Base-by-base conservation (phyloP, 2,329 filamentous ascomycete species). In the Colletotrichum sp. region DNA sequence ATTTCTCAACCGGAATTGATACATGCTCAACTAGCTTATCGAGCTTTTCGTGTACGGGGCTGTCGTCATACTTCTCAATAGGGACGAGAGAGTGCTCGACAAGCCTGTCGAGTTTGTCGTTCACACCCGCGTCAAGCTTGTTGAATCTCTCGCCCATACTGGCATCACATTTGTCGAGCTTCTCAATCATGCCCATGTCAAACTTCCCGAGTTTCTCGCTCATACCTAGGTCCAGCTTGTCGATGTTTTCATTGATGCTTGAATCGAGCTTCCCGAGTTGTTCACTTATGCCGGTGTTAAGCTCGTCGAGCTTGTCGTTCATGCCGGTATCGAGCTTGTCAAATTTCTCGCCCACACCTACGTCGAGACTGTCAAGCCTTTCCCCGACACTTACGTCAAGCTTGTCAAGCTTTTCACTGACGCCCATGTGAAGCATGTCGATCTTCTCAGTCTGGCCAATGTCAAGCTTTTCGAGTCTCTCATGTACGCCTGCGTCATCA, bases 381-480 rank as follows among this genome's bases (percentile, higher is more conserved):
- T 79, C 78, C 18, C 79, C 80, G 28, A 83, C 75, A 34, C 66
- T 58, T 32, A 72, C 70, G 8, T 65, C 67, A 9, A 91, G 86
- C 71, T 94, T 91, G 71, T 92, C 85, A 75, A 93, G 90, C 81
- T 89, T 91, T 73, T 90, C 88, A 77, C 91, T 87, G 32, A 93
- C 86, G 4, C 87, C 86, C 10, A 84, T 87, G 1, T 81, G 79
- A 26, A 52, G 43, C 43, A 52, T 52, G 43, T 82, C 75, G 43
- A 76, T 77, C 65, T 70, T 77, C 15, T 77, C 77, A 5, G 30
- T 91, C 43, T 52, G 43, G 88, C 38, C 90, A 91, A 80, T 94
- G 91, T 66, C 87, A 7, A 94, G 84, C 77, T 77, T 80, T 73
- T 81, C 80, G 21, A 82, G 79, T 70, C 81, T 82, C 13, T 78